A percentile compares a stretch with the other conserved stretches of the same genome.
Conservation (phyloP, 305 asterid species). For the Solanum hybrid region DNA sequence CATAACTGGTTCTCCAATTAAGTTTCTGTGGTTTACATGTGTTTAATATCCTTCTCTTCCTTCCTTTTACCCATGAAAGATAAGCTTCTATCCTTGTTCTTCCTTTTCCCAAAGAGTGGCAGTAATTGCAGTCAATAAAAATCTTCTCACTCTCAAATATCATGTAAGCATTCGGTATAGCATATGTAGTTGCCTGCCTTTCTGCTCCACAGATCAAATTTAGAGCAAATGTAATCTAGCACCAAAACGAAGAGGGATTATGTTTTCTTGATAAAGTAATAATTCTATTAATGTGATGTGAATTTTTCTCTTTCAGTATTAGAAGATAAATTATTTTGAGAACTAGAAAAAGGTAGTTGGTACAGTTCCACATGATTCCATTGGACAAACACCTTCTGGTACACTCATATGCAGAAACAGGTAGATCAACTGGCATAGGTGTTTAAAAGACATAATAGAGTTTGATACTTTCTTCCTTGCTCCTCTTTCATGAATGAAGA, state of each 20-base stretch:
- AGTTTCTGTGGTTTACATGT: conserved; percentile 2
- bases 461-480: neutral
- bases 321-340: neutral
- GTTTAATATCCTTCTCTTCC: conserved; percentile 6
- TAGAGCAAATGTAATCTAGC: neutral
- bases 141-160: neutral
- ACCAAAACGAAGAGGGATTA: neutral
- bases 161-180: neutral
- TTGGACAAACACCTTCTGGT: neutral
- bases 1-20: neutral
- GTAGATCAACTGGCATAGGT: neutral
- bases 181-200: neutral
- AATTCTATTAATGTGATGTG: neutral
- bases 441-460: neutral
- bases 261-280: neutral
- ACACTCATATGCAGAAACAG: neutral
- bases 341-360: neutral
- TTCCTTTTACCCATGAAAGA: neutral
- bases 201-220: neutral
- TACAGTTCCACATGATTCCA: neutral
- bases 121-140: neutral
- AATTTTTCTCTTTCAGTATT: neutral
- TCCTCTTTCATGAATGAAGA: neutral
- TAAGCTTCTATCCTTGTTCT: conserved; percentile 6
- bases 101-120: neutral